Base-by-base conservation (phyloP, 345 rosid genomes). In the Trapa incisa region DNA sequence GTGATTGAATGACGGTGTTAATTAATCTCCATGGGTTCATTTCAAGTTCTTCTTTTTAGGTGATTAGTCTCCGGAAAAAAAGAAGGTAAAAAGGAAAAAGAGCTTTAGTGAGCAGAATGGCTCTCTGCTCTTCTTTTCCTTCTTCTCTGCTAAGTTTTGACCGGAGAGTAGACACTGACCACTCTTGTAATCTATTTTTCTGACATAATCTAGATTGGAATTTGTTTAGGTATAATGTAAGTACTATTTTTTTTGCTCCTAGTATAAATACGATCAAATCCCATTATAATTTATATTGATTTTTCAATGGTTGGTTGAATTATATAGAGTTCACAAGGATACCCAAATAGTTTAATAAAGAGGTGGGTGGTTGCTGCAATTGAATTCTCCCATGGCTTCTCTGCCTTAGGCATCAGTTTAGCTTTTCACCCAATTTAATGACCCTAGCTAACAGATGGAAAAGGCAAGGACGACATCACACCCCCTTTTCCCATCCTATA, bases 71-170 rank as follows among this genome's bases (percentile, higher is more conserved):
- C 54, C n/a, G 54, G n/a, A 2, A 8, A 53, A 42, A 42, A 42
- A 48, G 53, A 48, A 48, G 53, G 53, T 48, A 9, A 3, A 1
- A 50, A 29, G n/a, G 4, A 3, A 6, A 15, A 1, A 4, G 17
- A n/a, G 35, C 38, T 32, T 58, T 58, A 32, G 63, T 58, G 63
- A 22, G 38, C 33, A 32, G 5, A 58, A 32, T 32, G 11, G 63
- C 38, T 38, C 38, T 38, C 63, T 29, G 32, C 29, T 11, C 37
- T 16, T 1, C 8, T 35, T 37, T 16, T 12, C 32, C 32, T 1
- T 32, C 63, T 32, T 58, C 38, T 58, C 6, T 37, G 63, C 38
- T 58, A 58, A 58, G 63, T 58, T 58, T 58, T 58, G 63, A 58
- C 63, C 14, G 11, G 9, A 58, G 37, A 58, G 5, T 22, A 22